Evolutionary conservation across 1,284 basidiomycete genomes (phyloP).

Genomic region (Waitea zeae): DNA sequence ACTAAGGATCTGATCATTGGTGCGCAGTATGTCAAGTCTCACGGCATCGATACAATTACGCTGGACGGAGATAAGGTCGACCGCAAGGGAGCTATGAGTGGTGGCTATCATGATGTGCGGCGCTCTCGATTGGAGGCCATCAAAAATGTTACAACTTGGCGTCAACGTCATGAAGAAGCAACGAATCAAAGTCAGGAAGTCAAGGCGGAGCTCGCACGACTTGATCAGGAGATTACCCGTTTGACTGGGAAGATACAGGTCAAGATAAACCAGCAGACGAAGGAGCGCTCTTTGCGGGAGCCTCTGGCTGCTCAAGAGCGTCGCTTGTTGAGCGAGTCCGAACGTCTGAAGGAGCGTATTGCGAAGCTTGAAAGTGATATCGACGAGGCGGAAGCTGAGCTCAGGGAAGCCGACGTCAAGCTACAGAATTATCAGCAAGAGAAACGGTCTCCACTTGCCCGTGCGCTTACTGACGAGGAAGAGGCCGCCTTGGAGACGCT

Average conservation of each 20-base stretch:
- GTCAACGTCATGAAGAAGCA: constrained; percentile 53
- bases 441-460: constrained; percentile 58
- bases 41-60: constrained; percentile 93
- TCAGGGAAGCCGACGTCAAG: constrained; percentile 38
- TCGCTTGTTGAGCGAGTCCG: constrained; percentile 51
- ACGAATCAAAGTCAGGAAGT: constrained; percentile 55
- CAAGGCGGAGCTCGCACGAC: constrained; percentile 43
- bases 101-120: constrained; percentile 89
- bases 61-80: constrained; percentile 97
- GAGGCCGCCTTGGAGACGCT: constrained; percentile 49
- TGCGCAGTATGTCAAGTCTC: constrained; percentile 86
- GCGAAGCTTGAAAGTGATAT: constrained; percentile 50
- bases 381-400: constrained; percentile 58
- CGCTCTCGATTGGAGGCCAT: constrained; percentile 84
- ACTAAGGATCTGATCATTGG: constrained; percentile 87
- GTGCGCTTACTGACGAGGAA: constrained; percentile 62
- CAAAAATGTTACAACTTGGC: constrained; percentile 66
- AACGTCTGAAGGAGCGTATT: constrained; percentile 47
- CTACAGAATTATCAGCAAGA: constrained; percentile 56
- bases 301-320: constrained; percentile 48
- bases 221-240: constrained; percentile 83
- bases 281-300: constrained; percentile 54
- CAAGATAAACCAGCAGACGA: constrained; percentile 50
- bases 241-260: constrained; percentile 63
- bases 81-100: constrained; percentile 88